Percentiles rank a stretch among this genome's conserved stretches.
phyloP scores from a whole-genome alignment of 306 rosid species.

The Corylus avellana region DNA sequence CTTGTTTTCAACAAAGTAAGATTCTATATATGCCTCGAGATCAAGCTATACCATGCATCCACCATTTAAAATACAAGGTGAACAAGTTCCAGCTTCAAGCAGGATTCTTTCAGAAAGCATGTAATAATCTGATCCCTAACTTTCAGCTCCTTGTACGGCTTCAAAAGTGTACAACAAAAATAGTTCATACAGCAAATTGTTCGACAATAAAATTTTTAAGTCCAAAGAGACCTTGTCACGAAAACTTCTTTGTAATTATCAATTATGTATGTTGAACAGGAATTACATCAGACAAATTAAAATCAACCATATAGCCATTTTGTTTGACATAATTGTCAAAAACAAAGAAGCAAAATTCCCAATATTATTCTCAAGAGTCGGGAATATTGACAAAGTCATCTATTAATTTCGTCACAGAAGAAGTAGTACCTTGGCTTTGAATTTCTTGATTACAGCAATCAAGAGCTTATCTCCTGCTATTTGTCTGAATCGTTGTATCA shows the following conservation, averaged over 20 bases:
- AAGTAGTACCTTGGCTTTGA: slow-evolving; percentile 52
- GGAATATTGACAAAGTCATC: not conserved
- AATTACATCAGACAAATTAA: not conserved
- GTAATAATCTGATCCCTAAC: not conserved
- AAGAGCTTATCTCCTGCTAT: slow-evolving; percentile 75
- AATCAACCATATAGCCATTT: slow-evolving; percentile 22
- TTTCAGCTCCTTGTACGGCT: slow-evolving; percentile 1
- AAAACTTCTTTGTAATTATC: no score
- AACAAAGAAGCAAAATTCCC: not conserved
- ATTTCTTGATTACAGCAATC: slow-evolving; percentile 57
- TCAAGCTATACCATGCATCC: not conserved
- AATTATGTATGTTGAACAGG: no score
- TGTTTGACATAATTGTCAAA: not conserved
- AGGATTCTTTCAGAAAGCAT: not conserved
- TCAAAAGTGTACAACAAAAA: no score
- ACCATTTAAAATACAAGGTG: not conserved
- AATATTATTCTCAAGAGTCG: slow-evolving; percentile 1
- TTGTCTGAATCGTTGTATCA: slow-evolving; percentile 57
- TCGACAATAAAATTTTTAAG: not conserved
- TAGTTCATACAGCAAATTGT: not conserved
- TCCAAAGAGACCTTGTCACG: not conserved
- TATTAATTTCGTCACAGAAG: not conserved
- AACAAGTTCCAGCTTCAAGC: not conserved
- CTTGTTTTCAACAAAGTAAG: not conserved
- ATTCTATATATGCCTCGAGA: slow-evolving; percentile 1